Conservation (phyloP, 2,329 filamentous ascomycete genomes). For the Stagonosporopsis tanaceti region DNA sequence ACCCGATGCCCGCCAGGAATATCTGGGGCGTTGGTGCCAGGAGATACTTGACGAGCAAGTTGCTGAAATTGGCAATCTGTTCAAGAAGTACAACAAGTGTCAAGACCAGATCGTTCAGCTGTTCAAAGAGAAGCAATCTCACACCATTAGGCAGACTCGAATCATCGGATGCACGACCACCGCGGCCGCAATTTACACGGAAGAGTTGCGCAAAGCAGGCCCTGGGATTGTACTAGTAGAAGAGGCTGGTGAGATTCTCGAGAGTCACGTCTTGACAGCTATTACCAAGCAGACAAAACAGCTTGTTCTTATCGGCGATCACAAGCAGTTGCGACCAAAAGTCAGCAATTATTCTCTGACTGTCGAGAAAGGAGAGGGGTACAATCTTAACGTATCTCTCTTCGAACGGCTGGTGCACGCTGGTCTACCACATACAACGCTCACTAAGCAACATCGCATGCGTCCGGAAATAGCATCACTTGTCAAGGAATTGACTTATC, state of each 20-base stretch:
- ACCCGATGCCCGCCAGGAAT: slow-evolving; percentile 44
- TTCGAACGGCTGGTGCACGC: slow-evolving; percentile 72
- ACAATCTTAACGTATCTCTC: slow-evolving; percentile 71
- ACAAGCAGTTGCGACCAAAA: slow-evolving; percentile 76
- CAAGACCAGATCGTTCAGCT: slow-evolving; percentile 51
- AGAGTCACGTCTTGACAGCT: slow-evolving; percentile 71
- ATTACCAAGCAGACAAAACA: slow-evolving; percentile 66
- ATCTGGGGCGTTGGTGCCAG: slow-evolving; percentile 40
- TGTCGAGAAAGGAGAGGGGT: slow-evolving; percentile 70
- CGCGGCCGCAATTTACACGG: slow-evolving; percentile 68
- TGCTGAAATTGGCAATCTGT: slow-evolving; percentile 50
- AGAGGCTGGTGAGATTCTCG: slow-evolving; percentile 77
- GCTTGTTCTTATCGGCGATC: slow-evolving; percentile 75
- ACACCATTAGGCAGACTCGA: slow-evolving; percentile 59
- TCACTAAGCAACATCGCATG: slow-evolving; percentile 73
- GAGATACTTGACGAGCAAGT: slow-evolving; percentile 60
- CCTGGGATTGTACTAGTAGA: slow-evolving; percentile 72
- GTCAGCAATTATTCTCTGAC: slow-evolving; percentile 67
- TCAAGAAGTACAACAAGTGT: slow-evolving; percentile 53
- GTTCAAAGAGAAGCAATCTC: slow-evolving; percentile 33
- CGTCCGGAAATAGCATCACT: slow-evolving; percentile 71
- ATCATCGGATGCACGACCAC: slow-evolving; percentile 78
- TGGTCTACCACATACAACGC: slow-evolving; percentile 62
- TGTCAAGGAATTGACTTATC: slow-evolving; percentile 67
- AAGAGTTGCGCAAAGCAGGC: slow-evolving; percentile 61